phyloP scores from a whole-genome alignment of 2,329 filamentous ascomycete genomes.

The Ceratocystis lukuohia region DNA sequence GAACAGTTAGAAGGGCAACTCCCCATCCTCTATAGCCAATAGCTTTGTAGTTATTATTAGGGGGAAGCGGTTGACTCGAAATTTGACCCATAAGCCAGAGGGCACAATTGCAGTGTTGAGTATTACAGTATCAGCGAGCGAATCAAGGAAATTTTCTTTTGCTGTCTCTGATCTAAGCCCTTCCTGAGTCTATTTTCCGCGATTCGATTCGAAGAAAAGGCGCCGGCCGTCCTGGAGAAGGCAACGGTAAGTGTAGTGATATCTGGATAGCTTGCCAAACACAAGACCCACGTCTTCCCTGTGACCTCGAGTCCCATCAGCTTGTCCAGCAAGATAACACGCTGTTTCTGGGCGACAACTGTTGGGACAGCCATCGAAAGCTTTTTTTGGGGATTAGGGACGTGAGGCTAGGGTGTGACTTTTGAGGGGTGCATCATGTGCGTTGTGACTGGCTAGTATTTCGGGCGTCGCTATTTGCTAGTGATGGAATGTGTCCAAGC shows the following conservation, averaged over 20 bases:
- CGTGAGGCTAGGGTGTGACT: neutral
- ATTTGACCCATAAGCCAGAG: constrained; percentile 44
- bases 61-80: constrained; percentile 32
- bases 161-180: constrained; percentile 35
- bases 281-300: constrained; percentile 31
- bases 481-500: too few species aligned
- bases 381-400: constrained; percentile 23
- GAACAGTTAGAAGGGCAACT: constrained; percentile 35
- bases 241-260: too few species aligned
- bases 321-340: constrained; percentile 30
- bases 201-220: too few species aligned
- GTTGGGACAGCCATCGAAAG: constrained; percentile 24
- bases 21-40: constrained; percentile 32
- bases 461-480: too few species aligned
- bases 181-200: constrained; percentile 27
- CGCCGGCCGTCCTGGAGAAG: too few species aligned
- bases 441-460: too few species aligned
- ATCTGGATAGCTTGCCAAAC: constrained; percentile 33
- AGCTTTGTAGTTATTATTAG: constrained; percentile 25
- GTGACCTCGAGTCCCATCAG: constrained; percentile 30
- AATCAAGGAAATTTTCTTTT: constrained; percentile 31
- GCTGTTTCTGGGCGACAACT: constrained; percentile 21
- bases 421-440: neutral
- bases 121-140: constrained; percentile 34
- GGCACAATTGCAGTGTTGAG: constrained; percentile 36